These are phyloP conservation scores for Aurifilum marmelostoma DNA, from an alignment of 2,329 filamentous ascomycete species.

Conservation along the genomic window DNA sequence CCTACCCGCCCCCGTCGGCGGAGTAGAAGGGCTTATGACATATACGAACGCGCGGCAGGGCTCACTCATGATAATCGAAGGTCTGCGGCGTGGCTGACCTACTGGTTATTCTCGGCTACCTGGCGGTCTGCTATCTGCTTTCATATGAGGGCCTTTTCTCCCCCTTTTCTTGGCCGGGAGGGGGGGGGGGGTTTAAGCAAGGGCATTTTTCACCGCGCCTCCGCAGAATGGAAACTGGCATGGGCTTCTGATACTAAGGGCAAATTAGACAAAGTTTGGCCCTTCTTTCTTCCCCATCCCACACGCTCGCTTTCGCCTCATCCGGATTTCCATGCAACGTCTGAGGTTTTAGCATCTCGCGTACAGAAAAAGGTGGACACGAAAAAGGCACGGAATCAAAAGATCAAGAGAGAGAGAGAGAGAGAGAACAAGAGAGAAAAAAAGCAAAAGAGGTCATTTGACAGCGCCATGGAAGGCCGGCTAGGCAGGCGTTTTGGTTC, in stretches of 20 bases:
- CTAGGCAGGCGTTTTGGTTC: constrained; percentile 8
- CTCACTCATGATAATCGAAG: background rate
- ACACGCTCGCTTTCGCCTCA: background rate
- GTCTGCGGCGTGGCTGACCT: background rate
- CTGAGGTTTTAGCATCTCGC: background rate
- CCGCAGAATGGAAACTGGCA: background rate
- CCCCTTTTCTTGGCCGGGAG: background rate
- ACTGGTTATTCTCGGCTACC: background rate
- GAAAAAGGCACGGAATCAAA: constrained; percentile 2
- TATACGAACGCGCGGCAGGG: background rate
- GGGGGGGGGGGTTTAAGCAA: too few species aligned
- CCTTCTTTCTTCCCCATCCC: background rate
- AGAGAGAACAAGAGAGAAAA: background rate
- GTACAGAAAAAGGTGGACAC: constrained; percentile 5
- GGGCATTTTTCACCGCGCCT: background rate
- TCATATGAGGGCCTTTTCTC: background rate
- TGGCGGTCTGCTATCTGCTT: background rate
- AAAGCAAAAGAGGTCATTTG: constrained; percentile 2
- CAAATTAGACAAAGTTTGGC: too few species aligned
- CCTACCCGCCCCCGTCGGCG: background rate
- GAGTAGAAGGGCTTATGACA: background rate
- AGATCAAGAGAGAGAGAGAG: background rate
- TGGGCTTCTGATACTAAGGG: background rate
- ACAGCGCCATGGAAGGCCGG: constrained; percentile 9
- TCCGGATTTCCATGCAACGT: background rate